Base-by-base conservation (phyloP, 768 basidiomycete genomes). In the Saitozyma sp. region DNA sequence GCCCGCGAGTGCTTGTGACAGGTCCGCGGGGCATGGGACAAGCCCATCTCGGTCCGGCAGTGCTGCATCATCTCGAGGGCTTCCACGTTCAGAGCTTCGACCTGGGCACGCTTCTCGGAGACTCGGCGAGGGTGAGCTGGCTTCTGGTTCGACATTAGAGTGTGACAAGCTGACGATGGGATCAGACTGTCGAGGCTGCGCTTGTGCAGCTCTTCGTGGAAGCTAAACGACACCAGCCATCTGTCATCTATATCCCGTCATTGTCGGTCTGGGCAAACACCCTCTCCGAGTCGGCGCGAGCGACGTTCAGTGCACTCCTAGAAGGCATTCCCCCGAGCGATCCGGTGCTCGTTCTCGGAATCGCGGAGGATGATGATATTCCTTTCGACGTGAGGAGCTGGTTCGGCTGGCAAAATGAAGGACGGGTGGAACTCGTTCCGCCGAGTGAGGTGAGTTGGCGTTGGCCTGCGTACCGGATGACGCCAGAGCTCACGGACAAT, bases 211-310 rank as follows among this genome's bases (percentile, higher is more conserved):
- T 96, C 16, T 97, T 99, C 73, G 85, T 94, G 19, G 96, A 99
- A 78, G 96, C 95, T 0, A 98, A 97, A 76, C 87, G 95, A 37
- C 91, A 96, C 76, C 93, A 95, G 70, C 96, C 96, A 0, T 93
- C 92, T 0, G 88, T 98, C 43, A 85, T 99, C 53, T 98, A 94
- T 78, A 91, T 99, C 39, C 95, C 95, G 0, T 90, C 91, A 1
- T 85, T 99, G 7, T 72, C 86, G 0, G 85, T 88, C 0, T 98
- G 94, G 93, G 89, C 89, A 66, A 83, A 87, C 0, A 87, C 92
- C 2, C 85, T 98, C 20, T 85, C 89, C 0, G 93, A 97, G 68
- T 88, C 89, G 0, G 85, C 92, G 0, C 85, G 92, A 9, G 85
- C 88, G 2, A 95, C 92, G 0, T 86, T 97, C 41, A 88, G 88